Evolutionary conservation across 257 asterid species (phyloP), one percentile per base, ranked within the genome.

Genomic region (Cordia subcordata): DNA sequence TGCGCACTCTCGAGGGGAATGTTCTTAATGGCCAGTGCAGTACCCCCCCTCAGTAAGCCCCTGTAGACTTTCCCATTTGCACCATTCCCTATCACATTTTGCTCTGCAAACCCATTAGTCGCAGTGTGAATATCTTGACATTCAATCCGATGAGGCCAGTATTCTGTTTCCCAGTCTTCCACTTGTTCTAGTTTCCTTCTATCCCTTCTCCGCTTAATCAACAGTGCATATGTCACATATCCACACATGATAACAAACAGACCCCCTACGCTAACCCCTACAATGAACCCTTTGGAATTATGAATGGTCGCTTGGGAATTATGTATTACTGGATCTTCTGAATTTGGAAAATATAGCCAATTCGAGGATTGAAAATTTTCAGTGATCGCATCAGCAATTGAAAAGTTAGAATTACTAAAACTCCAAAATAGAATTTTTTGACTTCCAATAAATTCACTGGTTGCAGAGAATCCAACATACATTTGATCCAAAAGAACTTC

Each of bases 101-200:
- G 78, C 13, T 84, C 94, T 11, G 90, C 57, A 50, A 82, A 84
- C 16, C 68, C 70, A 55, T 84, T 80, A 0, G 94, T 87, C 15
- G 90, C 95, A 1, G 76, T 73, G 22, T 84, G 83, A 51, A 87
- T 85, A 66, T 87, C 90, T 55, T 69, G 87, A 57, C 80, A 87
- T 51, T 69, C 57, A 32, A 87, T 77, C 60, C 84, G 77, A 55
- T 87, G 94, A 3, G 96, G 96, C 96, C 96, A 87, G 54, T 87
- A 87, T 63, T 87, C 94, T 59, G 79, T 63, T 61, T 87, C 95
- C 95, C 94, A 84, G 53, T 82, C 94, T 71, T 87, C 94, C 81
- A 76, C 82, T 10, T 87, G 87, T 39, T 63, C 90, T 70, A 67
- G 74, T 21, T 77, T 74, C 65, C 63, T 69, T 57, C 56, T 68